phyloP scores from a whole-genome alignment of 768 basidiomycete species.

The Termitomyces heimii region DNA sequence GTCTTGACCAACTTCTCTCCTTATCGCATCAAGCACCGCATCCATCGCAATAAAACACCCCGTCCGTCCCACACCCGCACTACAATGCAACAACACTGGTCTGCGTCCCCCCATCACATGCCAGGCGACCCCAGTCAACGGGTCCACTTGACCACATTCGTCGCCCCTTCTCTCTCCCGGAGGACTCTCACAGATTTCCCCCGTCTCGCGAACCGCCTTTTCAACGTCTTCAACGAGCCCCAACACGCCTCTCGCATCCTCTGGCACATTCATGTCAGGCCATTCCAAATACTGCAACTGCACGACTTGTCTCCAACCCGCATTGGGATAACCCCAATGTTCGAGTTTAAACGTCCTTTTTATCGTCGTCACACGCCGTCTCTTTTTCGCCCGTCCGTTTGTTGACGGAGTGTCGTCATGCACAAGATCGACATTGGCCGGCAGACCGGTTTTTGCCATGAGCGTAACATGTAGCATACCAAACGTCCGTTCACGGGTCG shows the following conservation, averaged over 20 bases:
- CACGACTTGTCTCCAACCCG: slow-evolving; percentile 59
- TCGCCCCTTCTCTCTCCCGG: neutral
- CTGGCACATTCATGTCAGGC: slow-evolving; percentile 96
- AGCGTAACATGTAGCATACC: slow-evolving; percentile 64
- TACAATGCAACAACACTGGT: slow-evolving; percentile 82
- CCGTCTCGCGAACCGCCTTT: slow-evolving; percentile 31
- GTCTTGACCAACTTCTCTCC: slow-evolving; percentile 50
- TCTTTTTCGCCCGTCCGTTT: neutral
- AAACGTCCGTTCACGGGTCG: slow-evolving; percentile 30
- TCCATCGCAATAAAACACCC: slow-evolving; percentile 92
- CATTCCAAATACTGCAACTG: slow-evolving; percentile 93
- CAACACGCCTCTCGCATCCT: slow-evolving; percentile 71
- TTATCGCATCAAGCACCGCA: slow-evolving; percentile 72
- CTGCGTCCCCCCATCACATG: slow-evolving; percentile 39
- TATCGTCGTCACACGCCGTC: slow-evolving; percentile 26
- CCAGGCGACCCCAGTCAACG: slow-evolving; percentile 47
- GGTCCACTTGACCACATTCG: slow-evolving; percentile 32
- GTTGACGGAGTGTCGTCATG: neutral
- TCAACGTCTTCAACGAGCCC: slow-evolving; percentile 71
- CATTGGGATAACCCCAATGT: slow-evolving; percentile 53
- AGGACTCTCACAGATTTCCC: slow-evolving; percentile 10
- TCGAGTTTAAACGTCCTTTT: slow-evolving; percentile 65
- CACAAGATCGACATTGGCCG: slow-evolving; percentile 12
- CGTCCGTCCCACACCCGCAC: slow-evolving; percentile 92
- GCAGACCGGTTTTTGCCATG: slow-evolving; percentile 26